These are phyloP conservation scores for Avena atlantica DNA, from an alignment of 176 grass and related monocot species.

Conservation along the genomic window DNA sequence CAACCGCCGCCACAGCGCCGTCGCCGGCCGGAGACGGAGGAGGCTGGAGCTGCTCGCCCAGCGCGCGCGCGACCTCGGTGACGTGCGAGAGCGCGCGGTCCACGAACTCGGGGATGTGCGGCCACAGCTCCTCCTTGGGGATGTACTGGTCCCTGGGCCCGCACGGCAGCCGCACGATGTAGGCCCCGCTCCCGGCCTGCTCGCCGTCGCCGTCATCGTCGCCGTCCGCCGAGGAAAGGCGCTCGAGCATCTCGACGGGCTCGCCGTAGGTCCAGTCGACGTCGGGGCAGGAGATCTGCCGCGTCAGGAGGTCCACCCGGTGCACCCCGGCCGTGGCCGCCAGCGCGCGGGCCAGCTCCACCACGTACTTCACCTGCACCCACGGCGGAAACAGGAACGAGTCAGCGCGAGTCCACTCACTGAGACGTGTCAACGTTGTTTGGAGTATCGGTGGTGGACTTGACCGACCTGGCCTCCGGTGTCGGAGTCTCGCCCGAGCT, in stretches of 20 bases:
- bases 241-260: slow-evolving; percentile 83
- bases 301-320: slow-evolving; percentile 83
- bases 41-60: slow-evolving; percentile 53
- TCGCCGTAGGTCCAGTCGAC: slow-evolving; percentile 97
- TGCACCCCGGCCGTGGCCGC: slow-evolving; percentile 80
- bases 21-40: not conserved
- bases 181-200: slow-evolving; percentile 56
- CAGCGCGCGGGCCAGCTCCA: slow-evolving; percentile 84
- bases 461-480: slow-evolving; percentile 86
- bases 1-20: not conserved
- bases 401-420: not conserved
- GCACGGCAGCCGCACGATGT: slow-evolving; percentile 89
- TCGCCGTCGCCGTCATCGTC: not conserved
- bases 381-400: no score
- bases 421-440: not conserved
- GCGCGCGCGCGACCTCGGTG: slow-evolving; percentile 75
- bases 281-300: slow-evolving; percentile 76
- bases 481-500: slow-evolving; percentile 85
- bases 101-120: slow-evolving; percentile 92
- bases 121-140: slow-evolving; percentile 87
- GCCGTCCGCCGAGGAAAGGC: not conserved
- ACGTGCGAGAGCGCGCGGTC: slow-evolving; percentile 91
- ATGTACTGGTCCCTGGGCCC: slow-evolving; percentile 85
- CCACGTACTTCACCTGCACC: slow-evolving; percentile 90
- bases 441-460: not conserved